These are phyloP conservation scores for Panaeolus papilionaceus DNA, from an alignment of 768 basidiomycete genomes.

Conservation along the genomic window DNA sequence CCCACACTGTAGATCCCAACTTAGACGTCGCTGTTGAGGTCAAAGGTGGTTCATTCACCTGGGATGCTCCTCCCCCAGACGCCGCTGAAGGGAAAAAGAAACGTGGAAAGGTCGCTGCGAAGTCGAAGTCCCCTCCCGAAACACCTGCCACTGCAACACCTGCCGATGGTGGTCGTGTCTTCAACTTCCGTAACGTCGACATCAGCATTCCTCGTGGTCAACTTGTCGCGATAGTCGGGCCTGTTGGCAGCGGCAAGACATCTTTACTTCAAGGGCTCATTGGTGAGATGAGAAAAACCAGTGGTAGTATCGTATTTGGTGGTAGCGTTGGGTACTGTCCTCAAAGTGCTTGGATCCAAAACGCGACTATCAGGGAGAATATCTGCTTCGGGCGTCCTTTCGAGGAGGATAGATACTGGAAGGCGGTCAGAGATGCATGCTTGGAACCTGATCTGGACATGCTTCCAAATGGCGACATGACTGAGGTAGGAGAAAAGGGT, in stretches of 20 bases:
- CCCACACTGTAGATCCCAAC: conserved; percentile 55
- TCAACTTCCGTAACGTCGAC: conserved; percentile 55
- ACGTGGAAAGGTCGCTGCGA: not conserved
- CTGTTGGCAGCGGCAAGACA: conserved; percentile 14
- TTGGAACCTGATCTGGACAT: conserved; percentile 69
- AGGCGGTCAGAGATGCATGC: conserved; percentile 60
- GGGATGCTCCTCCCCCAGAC: conserved; percentile 80
- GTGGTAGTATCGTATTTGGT: conserved; percentile 7
- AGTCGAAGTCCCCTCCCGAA: not conserved
- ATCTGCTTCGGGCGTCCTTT: conserved; percentile 70
- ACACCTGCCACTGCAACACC: not conserved
- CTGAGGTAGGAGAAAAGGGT: conserved; percentile 78
- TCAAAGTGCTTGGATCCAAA: conserved; percentile 14
- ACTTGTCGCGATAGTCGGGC: conserved; percentile 16
- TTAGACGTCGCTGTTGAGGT: conserved; percentile 72
- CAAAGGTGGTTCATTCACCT: conserved; percentile 76
- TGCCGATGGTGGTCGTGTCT: conserved; percentile 32
- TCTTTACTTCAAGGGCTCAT: conserved; percentile 11
- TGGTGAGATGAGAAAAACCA: conserved; percentile 11
- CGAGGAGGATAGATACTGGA: conserved; percentile 72
- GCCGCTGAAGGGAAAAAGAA: conserved; percentile 41
- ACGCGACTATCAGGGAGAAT: conserved; percentile 54
- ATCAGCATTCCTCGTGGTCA: conserved; percentile 48
- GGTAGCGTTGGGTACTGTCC: conserved; percentile 15
- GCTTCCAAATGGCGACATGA: conserved; percentile 73